Percentiles rank a stretch among this genome's conserved stretches.
These are phyloP conservation scores for Cladorrhinum sp. DNA, from an alignment of 2,329 filamentous ascomycete genomes.

Conservation along the genomic window DNA sequence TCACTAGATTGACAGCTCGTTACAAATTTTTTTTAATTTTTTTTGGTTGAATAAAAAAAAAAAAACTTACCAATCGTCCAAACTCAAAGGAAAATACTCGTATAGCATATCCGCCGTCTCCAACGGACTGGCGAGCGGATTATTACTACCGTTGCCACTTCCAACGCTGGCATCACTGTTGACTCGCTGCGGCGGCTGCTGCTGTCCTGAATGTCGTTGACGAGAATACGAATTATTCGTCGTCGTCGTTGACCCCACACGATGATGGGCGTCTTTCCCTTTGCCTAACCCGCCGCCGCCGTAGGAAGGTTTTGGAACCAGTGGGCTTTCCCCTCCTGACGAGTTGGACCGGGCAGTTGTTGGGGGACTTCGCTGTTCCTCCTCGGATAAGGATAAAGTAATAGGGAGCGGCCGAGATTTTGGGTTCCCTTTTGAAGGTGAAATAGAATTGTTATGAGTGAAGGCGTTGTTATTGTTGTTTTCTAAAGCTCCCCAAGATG, in stretches of 20 bases:
- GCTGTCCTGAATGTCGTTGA: neutral
- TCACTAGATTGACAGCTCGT: too few relatives aligned
- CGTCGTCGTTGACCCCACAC: neutral
- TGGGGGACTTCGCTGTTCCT: slow-evolving; percentile 50
- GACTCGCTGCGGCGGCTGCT: neutral
- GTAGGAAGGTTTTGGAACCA: slow-evolving; percentile 36
- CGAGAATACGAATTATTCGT: too few relatives aligned
- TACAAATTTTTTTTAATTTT: neutral
- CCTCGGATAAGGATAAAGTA: slow-evolving; percentile 57
- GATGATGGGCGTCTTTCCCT: neutral
- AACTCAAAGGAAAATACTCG: slow-evolving; percentile 87
- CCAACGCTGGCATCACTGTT: neutral
- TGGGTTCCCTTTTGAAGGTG: slow-evolving; percentile 14
- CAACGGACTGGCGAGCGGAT: slow-evolving; percentile 1
- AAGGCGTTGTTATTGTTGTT: slow-evolving; percentile 21
- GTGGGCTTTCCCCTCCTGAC: slow-evolving; percentile 42
- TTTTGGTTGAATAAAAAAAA: neutral
- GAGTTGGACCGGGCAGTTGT: slow-evolving; percentile 43
- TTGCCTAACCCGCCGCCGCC: too few relatives aligned
- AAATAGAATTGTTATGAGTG: slow-evolving; percentile 8
- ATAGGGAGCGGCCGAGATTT: slow-evolving; percentile 37
- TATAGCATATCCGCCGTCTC: slow-evolving; percentile 84
- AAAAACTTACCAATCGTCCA: slow-evolving; percentile 73
- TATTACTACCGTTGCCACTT: neutral
- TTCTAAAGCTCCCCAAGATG: slow-evolving; percentile 41